Conservation (phyloP, 257 asterid genomes). For the Salvia miltiorrhiza region DNA sequence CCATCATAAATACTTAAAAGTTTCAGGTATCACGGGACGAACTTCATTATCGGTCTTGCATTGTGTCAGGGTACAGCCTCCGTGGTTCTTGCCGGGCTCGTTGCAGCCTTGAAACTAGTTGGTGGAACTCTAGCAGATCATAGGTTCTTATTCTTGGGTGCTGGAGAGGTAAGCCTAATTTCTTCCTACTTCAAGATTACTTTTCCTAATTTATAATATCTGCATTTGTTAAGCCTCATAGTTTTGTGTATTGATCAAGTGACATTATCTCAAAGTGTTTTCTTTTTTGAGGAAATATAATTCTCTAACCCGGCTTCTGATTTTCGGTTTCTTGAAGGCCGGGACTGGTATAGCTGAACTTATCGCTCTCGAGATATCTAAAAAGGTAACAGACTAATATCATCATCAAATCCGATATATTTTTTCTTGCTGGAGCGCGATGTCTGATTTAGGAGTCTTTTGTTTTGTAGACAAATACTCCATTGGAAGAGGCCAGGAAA, state of each 20-base stretch:
- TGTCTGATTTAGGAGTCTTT: conserved; percentile 9
- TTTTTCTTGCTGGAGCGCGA: conserved; percentile 9
- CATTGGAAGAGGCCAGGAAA: conserved; percentile 74
- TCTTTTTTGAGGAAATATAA: background rate
- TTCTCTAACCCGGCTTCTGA: conserved; percentile 10
- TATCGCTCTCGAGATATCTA: conserved; percentile 83
- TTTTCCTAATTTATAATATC: background rate
- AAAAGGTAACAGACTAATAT: conserved; percentile 40
- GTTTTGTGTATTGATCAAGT: too few species aligned
- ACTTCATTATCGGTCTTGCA: conserved; percentile 1
- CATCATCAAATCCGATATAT: background rate
- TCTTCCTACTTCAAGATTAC: background rate
- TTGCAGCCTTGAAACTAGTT: conserved; percentile 61
- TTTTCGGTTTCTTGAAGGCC: conserved; percentile 53
- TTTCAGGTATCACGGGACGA: background rate
- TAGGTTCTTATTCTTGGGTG: conserved; percentile 90
- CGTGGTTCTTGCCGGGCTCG: conserved; percentile 82
- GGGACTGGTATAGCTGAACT: conserved; percentile 99
- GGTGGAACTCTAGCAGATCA: conserved; percentile 87
- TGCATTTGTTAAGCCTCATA: too few species aligned
- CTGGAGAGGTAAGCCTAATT: conserved; percentile 71
- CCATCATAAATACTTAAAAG: background rate
- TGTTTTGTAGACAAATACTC: conserved; percentile 51
- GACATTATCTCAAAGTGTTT: background rate
- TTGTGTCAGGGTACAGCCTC: conserved; percentile 87